Evolutionary conservation across 352 stramenopile genomes (phyloP), one percentile per base, ranked within the genome.

Genomic region (Globisporangium lucens): DNA sequence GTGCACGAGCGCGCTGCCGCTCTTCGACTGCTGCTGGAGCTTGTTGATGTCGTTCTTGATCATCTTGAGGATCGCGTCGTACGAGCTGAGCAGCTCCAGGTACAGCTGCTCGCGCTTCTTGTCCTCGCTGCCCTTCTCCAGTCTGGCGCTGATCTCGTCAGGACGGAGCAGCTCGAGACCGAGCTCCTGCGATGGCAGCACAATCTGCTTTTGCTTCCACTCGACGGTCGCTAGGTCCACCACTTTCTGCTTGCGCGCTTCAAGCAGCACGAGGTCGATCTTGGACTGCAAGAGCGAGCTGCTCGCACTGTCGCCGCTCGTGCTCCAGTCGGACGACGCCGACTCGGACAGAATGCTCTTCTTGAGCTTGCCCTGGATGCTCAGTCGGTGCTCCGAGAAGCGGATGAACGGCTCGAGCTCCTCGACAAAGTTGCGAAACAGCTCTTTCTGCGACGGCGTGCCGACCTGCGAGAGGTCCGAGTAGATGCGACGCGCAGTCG

Each of bases 201-300:
- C 78, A 20, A 95, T 71, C 61, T 89, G 71, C 73, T 91, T 87
- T 51, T 89, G 78, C 75, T 93, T 93, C 87, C 85, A 95, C 63
- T 82, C 76, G 65, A 95, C 86, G 0, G 81, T 91, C 55, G 78
- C 85, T n/a, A 95, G 69, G 64, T 80, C 83, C 15, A 85, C 86
- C n/a, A 90, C 87, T 74, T 95, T 95, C 59, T 93, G 81, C 74
- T 93, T 95, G 29, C 85, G 83, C 51, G 86, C 83, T 58, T 91
- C 87, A n/a, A 93, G 75, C 53, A 95, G 71, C 61, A 95, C 87
- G 36, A 89, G 59, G 43, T 95, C 87, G 56, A 95, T 92, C 76
- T 95, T 95, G 49, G 85, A 91, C 72, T 93, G 85, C 71, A 95
- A 59, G 41, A 95, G 67, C 49, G 85, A 78, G 63, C 86, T 91